Evolutionary conservation across 495 filamentous ascomycete genomes (phyloP), one percentile per base, ranked within the genome.

Genomic region (Penicillium macrosclerotiorum): DNA sequence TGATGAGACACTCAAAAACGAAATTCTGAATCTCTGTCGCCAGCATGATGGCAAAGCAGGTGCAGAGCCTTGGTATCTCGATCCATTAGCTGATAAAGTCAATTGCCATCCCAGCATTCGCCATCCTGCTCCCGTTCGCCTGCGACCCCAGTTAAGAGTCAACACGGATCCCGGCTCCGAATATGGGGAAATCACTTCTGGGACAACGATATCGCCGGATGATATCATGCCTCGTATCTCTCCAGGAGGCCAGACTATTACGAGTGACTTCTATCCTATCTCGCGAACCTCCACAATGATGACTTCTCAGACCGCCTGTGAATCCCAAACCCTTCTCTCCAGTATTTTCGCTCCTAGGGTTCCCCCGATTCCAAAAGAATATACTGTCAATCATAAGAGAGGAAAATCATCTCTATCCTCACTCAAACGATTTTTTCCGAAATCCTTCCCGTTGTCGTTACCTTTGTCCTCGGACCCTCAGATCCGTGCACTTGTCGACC

Each of bases 391-490:
- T 13, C 71, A 71, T 34, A 62, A 58, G 23, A 44, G 68, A 19
- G 54, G 58, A 18, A 69, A 70, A 27, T 74, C 71, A 1, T 73
- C 71, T 4, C 34, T 67, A 0, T 71, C 71, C 0, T 72, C 69
- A 4, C 32, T 69, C 9, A 59, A 61, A 29, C 65, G 60, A 20
- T 62, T 72, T 7, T 51, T 74, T 8, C 69, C 71, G 3, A 74
- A 67, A 25, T 27, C 57, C 0, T 61, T 71, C 12, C 57, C 57
- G 1, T 11, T 62, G 2, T 70, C 64, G 0, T 37, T 62, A 6
- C 61, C 68, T 23, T 35, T 74, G 16, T 72, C 68, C 19, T 56
- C 56, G 3, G 71, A 74, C 32, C 71, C 71, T 22, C 68, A 74
- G 32, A 74, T 74, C 32, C 62, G 59, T 0, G 69, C 71, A 9